Base-by-base conservation (phyloP, 352 stramenopile species). In the Phytophthora idaei region DNA sequence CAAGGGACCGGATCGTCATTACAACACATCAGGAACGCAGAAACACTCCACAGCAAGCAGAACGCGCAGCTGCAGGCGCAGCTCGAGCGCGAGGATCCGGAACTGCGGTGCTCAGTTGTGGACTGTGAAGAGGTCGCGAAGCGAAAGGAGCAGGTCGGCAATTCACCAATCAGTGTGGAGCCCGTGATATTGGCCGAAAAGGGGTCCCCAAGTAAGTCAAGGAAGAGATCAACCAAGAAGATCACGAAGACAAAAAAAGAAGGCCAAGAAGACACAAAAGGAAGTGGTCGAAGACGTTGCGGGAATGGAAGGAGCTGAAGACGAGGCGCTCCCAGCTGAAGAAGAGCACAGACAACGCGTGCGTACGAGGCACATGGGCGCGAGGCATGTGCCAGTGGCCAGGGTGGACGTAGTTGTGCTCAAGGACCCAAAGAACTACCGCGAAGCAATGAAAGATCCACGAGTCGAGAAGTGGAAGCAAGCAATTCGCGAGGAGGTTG, bases 371-470 rank as follows among this genome's bases (percentile, higher is more conserved):
- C 4, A 3, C 11, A 15, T 12, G 36, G 15, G 42, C 4, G 42
- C 4, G 0, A 49, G 25, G 42, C 42, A 49, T 12, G 42, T 49
- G 21, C 42, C 42, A 7, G 42, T 49, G 5, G 21, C 7, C 10
- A 25, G 10, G 10, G 42, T 29, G 42, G 4, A 29, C 6, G 42
- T 29, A 7, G 21, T 49, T 4, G 21, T 25, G 4, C 15, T 29
- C 42, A 46, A 46, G n/a, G 41, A 46, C n/a, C 41, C 41, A 17
- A 46, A 46, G n/a, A 46, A 46, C 41, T 46, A 46, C 12, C 41
- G 39, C n/a, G 41, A 46, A 11, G 41, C 41, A 11, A 46, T 46
- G 41, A 21, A 46, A 12, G 41, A 46, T 11, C 41, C 15, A 21
- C 21, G 21, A 21, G 21, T 21, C 21, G 21, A 21, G 21, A 21